Conservation (phyloP, 345 rosid species). For the Stellera chamaejasme region DNA sequence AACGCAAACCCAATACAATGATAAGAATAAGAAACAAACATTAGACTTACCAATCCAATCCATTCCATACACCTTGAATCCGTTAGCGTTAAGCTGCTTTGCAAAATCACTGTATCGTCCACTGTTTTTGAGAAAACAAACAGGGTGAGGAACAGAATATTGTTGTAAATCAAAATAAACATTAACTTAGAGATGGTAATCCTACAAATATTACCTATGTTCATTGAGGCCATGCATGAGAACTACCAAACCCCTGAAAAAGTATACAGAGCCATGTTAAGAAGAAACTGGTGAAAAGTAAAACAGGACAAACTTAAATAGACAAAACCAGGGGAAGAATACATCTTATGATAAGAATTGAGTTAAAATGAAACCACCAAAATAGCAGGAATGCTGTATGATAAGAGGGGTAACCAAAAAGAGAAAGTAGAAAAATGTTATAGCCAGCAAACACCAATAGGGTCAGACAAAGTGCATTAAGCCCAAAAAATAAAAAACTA, state of each 20-base stretch:
- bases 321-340: too few relatives aligned
- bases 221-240: conserved; percentile 88
- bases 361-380: too few relatives aligned
- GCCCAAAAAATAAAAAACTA: too few relatives aligned
- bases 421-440: too few relatives aligned
- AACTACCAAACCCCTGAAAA: conserved; percentile 73
- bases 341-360: too few relatives aligned
- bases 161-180: neutral
- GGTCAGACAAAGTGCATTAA: too few relatives aligned
- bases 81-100: conserved; percentile 66
- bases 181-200: neutral
- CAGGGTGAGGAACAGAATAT: neutral
- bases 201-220: conserved; percentile 52
- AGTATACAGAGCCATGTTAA: neutral
- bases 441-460: too few relatives aligned
- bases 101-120: conserved; percentile 84
- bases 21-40: neutral
- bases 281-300: neutral
- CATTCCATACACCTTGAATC: conserved; percentile 86
- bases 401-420: too few relatives aligned
- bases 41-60: conserved; percentile 84
- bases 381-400: too few relatives aligned
- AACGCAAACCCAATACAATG: too few relatives aligned
- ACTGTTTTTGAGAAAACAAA: conserved; percentile 26
- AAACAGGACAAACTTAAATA: neutral